A percentile compares a stretch with the other conserved stretches of the same genome.
Evolutionary conservation across 257 asterid species (phyloP).

Genomic region (Fraxinus americana): DNA sequence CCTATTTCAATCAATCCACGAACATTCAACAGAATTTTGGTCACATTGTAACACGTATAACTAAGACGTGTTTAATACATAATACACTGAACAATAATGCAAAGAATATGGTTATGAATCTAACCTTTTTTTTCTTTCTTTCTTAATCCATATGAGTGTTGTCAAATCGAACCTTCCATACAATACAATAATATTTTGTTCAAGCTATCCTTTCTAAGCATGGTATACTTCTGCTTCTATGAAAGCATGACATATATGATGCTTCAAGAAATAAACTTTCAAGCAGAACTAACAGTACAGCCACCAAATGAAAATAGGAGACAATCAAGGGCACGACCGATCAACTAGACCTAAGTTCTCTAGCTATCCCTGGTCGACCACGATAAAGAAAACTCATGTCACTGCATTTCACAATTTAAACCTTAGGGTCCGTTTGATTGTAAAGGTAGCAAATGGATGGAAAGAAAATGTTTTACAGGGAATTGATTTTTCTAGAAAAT

Average conservation of each 20-base stretch:
- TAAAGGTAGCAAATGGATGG: no score
- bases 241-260: background rate
- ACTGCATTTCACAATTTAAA: background rate
- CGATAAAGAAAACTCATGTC: background rate
- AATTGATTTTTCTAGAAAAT: no score
- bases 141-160: no score
- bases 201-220: background rate
- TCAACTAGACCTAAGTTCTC: background rate
- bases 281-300: background rate
- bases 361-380: background rate
- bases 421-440: no score
- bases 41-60: no score
- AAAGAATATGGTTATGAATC: no score
- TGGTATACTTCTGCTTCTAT: background rate
- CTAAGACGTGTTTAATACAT: no score
- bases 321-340: background rate
- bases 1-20: no score
- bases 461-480: no score
- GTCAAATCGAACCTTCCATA: conserved; percentile 5
- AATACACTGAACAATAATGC: no score
- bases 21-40: no score
- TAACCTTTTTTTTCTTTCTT: no score
- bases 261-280: background rate
- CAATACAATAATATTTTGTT: background rate
- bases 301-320: background rate